These are phyloP conservation scores for Scenedesmus sp. DNA, from an alignment of 163 green algal genomes.

Conservation along the genomic window DNA sequence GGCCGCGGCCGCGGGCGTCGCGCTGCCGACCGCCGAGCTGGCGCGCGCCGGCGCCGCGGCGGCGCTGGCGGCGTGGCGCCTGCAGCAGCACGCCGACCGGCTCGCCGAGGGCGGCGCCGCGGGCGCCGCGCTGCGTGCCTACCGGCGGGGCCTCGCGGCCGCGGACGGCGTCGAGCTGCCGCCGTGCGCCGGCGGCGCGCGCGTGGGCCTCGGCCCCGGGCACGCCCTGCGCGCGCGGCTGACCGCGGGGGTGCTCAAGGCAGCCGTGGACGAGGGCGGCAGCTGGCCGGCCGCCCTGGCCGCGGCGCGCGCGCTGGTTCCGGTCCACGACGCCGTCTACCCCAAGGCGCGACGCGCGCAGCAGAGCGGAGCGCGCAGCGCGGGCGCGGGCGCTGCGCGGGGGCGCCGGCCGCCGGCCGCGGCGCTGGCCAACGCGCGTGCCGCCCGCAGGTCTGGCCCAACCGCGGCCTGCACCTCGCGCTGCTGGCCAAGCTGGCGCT, in stretches of 20 bases:
- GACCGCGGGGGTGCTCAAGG: constrained; percentile 51
- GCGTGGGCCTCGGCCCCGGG: constrained; percentile 36
- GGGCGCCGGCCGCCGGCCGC: too few relatives aligned
- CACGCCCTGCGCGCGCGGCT: constrained; percentile 56
- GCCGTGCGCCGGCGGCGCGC: too few relatives aligned
- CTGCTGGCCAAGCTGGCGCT: constrained; percentile 65
- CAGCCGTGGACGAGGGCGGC: constrained; percentile 50
- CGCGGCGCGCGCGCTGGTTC: constrained; percentile 45
- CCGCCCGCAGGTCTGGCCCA: constrained; percentile 53
- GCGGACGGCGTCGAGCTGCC: constrained; percentile 2
- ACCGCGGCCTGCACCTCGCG: constrained; percentile 57
- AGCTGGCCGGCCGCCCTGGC: constrained; percentile 57
- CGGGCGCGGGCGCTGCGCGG: too few relatives aligned
- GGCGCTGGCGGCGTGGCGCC: neutral
- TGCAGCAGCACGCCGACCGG: constrained; percentile 34
- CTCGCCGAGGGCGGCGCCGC: neutral
- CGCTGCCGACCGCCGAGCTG: neutral
- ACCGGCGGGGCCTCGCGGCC: neutral
- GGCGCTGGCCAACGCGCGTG: too few relatives aligned
- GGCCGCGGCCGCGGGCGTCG: neutral
- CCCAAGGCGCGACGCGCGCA: constrained; percentile 50
- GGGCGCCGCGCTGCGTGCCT: constrained; percentile 11
- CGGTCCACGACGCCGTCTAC: constrained; percentile 57
- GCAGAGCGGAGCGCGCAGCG: too few relatives aligned
- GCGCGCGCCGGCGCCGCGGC: neutral